These are phyloP conservation scores for Adansonia digitata DNA, from an alignment of 345 rosid genomes.

Conservation along the genomic window DNA sequence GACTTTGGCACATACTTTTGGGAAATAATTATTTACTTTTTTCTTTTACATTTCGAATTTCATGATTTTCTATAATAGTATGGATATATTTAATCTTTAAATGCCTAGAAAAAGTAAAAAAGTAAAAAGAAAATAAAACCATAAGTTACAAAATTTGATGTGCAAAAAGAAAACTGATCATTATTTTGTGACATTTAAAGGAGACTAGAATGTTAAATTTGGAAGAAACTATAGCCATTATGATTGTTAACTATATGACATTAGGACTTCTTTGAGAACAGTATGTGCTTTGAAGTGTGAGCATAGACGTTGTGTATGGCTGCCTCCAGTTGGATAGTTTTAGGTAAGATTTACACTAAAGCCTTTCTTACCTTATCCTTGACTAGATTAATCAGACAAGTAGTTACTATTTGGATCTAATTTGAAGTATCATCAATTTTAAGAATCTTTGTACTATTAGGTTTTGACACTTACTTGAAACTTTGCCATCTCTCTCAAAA, in stretches of 20 bases:
- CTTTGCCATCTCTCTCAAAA: not conserved
- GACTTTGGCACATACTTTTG: not conserved
- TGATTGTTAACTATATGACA: not conserved
- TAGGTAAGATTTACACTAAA: not conserved
- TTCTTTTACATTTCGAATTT: not conserved
- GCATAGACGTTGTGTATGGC: not conserved
- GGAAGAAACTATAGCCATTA: not conserved
- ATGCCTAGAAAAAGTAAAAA: not conserved
- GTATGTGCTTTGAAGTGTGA: not conserved
- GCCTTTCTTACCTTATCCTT: not conserved
- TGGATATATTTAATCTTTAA: not conserved
- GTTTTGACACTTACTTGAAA: not conserved
- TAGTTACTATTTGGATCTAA: not conserved
- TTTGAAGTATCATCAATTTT: not conserved
- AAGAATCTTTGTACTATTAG: not conserved
- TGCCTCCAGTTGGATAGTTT: not conserved
- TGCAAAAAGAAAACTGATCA: not conserved
- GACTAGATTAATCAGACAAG: not conserved
- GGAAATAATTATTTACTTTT: not conserved
- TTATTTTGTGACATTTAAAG: not conserved
- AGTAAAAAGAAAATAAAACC: not conserved
- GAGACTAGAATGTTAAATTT: not conserved
- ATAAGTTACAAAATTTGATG: not conserved
- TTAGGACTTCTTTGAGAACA: not conserved
- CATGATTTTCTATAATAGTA: not conserved